These are phyloP conservation scores for Venturia oleaginea DNA, from an alignment of 2,329 filamentous ascomycete species.

Conservation along the genomic window DNA sequence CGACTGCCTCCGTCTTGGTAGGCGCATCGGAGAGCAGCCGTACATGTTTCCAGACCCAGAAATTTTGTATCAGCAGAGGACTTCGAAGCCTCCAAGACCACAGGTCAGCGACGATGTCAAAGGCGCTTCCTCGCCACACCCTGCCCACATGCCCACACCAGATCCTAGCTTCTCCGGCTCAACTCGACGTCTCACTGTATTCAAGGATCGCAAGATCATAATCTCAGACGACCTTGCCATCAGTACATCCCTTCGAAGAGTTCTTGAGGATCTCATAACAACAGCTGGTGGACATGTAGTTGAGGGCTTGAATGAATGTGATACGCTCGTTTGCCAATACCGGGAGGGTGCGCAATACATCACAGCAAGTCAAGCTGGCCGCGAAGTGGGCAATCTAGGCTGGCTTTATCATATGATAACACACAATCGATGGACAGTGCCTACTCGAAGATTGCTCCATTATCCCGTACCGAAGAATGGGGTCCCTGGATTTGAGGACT, in stretches of 20 bases:
- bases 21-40: constrained; percentile 78
- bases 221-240: constrained; percentile 68
- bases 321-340: constrained; percentile 82
- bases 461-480: constrained; percentile 74
- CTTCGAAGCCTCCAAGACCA: constrained; percentile 17
- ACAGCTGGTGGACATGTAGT: constrained; percentile 64
- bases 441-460: constrained; percentile 72
- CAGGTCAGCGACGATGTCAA: constrained; percentile 41
- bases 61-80: constrained; percentile 24
- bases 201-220: constrained; percentile 68
- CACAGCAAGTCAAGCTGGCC: constrained; percentile 63
- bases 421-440: constrained; percentile 80
- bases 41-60: constrained; percentile 56
- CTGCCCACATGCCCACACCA: constrained; percentile 26
- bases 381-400: constrained; percentile 81
- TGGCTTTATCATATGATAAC: constrained; percentile 94
- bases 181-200: constrained; percentile 45
- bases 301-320: constrained; percentile 55
- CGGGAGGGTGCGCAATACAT: constrained; percentile 74
- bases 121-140: constrained; percentile 53
- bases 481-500: constrained; percentile 66
- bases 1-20: constrained; percentile 87
- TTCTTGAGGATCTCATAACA: constrained; percentile 61
- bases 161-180: constrained; percentile 16
- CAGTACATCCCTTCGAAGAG: constrained; percentile 53